Percentiles rank a stretch among this genome's conserved stretches.
phyloP scores from a whole-genome alignment of 306 rosid species.

The Rosa lucieae region DNA sequence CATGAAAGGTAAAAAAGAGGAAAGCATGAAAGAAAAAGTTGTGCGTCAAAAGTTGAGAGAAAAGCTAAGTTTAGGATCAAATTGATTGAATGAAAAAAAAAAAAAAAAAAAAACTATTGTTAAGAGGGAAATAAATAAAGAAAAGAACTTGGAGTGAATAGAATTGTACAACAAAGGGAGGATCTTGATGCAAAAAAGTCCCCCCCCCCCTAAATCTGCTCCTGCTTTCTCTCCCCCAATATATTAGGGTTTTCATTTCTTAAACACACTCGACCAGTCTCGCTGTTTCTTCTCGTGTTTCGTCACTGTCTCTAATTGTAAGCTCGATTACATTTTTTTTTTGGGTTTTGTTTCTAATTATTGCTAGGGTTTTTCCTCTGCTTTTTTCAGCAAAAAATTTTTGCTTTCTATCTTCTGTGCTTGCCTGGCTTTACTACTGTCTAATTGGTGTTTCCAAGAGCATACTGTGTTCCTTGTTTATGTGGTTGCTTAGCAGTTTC shows the following conservation, averaged over 20 bases:
- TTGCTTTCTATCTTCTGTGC: background rate
- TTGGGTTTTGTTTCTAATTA: background rate
- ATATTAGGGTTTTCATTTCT: constrained; percentile 40
- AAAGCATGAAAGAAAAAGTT: too few species aligned
- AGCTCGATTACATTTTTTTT: background rate
- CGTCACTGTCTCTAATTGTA: constrained; percentile 21
- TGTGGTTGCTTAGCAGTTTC: background rate
- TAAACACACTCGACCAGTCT: constrained; percentile 9
- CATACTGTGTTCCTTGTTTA: background rate
- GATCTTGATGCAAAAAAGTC: constrained; percentile 31
- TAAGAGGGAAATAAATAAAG: background rate
- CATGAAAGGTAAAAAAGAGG: background rate
- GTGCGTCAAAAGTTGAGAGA: background rate
- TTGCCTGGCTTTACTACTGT: background rate
- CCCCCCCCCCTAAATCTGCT: constrained; percentile 4
- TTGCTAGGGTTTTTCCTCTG: constrained; percentile 3
- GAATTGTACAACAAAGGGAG: constrained; percentile 13
- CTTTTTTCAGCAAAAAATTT: constrained; percentile 2
- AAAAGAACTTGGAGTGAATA: background rate
- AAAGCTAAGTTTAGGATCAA: background rate
- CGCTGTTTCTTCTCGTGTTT: constrained; percentile 7
- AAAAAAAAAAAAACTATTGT: background rate
- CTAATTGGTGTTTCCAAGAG: constrained; percentile 4
- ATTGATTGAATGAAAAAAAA: background rate
- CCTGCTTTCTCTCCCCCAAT: constrained; percentile 13